These are phyloP conservation scores for Platismatia glauca DNA, from an alignment of 495 filamentous ascomycete species.

Conservation along the genomic window DNA sequence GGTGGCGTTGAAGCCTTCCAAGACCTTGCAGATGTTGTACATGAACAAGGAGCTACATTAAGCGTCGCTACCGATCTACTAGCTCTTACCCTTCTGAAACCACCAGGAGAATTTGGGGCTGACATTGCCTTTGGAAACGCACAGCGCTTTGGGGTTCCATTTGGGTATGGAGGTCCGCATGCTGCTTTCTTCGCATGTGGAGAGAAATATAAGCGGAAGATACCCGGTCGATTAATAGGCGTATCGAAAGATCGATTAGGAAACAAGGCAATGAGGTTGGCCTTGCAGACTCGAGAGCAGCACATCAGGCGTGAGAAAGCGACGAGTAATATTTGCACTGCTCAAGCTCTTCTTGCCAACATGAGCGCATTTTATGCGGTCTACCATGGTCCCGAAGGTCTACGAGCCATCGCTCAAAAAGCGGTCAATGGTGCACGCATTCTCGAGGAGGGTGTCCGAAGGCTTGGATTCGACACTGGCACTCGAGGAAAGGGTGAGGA, in stretches of 20 bases:
- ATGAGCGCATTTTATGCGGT: conserved; percentile 98
- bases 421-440: conserved; percentile 61
- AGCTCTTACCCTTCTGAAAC: conserved; percentile 80
- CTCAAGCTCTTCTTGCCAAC: conserved; percentile 89
- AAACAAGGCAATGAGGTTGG: conserved; percentile 73
- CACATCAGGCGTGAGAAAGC: conserved; percentile 97
- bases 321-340: conserved; percentile 97
- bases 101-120: conserved; percentile 91
- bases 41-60: conserved; percentile 71
- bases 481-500: conserved; percentile 45
- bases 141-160: conserved; percentile 89
- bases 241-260: conserved; percentile 89
- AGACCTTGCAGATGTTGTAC: conserved; percentile 63
- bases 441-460: conserved; percentile 56
- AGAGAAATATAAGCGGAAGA: conserved; percentile 92
- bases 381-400: conserved; percentile 83
- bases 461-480: conserved; percentile 57
- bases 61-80: conserved; percentile 88
- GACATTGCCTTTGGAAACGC: conserved; percentile 95
- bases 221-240: conserved; percentile 86
- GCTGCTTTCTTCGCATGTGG: conserved; percentile 93
- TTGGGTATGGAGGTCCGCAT: conserved; percentile 92
- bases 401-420: conserved; percentile 76
- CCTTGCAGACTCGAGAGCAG: conserved; percentile 91
- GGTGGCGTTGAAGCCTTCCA: conserved; percentile 73